Base-by-base conservation (phyloP, 1,139 yeast species). In the Saccharomyces hybrid region DNA sequence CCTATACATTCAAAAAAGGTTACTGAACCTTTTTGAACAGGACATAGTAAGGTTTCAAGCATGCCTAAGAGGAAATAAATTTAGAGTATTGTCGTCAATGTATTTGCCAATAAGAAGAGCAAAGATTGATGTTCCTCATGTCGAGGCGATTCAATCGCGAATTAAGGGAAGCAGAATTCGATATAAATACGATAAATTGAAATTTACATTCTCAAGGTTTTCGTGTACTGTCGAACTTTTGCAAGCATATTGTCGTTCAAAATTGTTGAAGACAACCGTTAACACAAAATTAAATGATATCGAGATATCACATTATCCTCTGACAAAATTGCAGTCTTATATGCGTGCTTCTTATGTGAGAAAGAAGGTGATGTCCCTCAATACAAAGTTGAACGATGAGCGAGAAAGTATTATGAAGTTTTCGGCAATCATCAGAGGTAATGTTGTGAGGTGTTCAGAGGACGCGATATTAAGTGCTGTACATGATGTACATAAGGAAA, bases 1-100 rank as follows among this genome's bases (percentile, higher is more conserved):
- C 28, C 74, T 84, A 74, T 84, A 82, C 68, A 85, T 85, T 46
- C 79, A 80, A 61, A 78, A 62, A 23, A 62, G 67, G 20, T 59
- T 70, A n/a, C 51, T 75, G 7, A 59, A 62, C 0, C 56, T 69
- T 23, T 65, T 72, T 54, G 69, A 68, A 48, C 52, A 56, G 1
- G 67, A 64, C n/a, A 61, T 76, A 1, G 38, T 65, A 13, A 50
- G 50, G 3, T 54, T 76, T 1, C 81, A 78, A 59, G 58, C 73
- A 4, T 50, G 58, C 3, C 59, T 72, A 1, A 69, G 76, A 58
- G 73, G 73, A 5, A 57, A 60, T 14, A 31, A 16, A 3, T 38
- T 38, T 9, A 38, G 44, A 9, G 25, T 20, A 9, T 38, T 9
- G 9, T 38, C 44, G 2, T 16, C 44, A 5, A 16, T 16, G 20